Base-by-base conservation (phyloP, 202 grass and related monocot species). In the Carex arenaria region DNA sequence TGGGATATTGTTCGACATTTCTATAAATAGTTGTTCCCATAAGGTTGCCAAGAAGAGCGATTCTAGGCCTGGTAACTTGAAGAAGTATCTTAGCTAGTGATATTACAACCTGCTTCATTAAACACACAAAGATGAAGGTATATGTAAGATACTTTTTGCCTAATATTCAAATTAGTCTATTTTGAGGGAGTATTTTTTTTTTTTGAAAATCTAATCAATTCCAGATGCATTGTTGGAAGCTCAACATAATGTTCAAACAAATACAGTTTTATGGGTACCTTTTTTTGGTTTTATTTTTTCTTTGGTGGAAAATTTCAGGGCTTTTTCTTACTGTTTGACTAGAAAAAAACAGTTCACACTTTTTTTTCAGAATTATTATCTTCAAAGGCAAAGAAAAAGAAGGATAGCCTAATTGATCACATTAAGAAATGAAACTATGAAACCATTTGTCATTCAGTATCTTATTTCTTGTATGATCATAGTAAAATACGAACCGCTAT, bases 11-110 rank as follows among this genome's bases (percentile, higher is more conserved):
- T 31, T 95, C 89, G 11, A 95, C n/a, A 59, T 98, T 93, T 77
- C 91, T 89, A 45, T 95, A 98, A 82, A 98, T 85, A 13, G 19
- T 85, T 56, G 95, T 95, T 60, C 86, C 60, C 22, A 89, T 88
- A 87, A 98, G 87, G 43, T 95, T 95, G 26, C 95, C 95, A 7
- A 98, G 91, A 72, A 98, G 83, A 85, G 74, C 91, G 61, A 77
- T 95, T 85, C 93, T 98, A 10, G 93, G 95, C 64, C 95, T 83
- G 64, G 93, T 98, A 54, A 93, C 93, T 93, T 98, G 93, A 57
- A 98, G 93, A 89, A 98, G 83, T 64, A 98, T 98, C 84, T 98
- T 98, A 53, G 56, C 88, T 30, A 93, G 17, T 19, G 95, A 98
- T 89, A 98, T 83, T 13, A 47, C 77, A 80, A 95, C 86, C 95